Percentiles rank a stretch among this genome's conserved stretches.
These are phyloP conservation scores for Ascochyta viciae-villosae DNA, from an alignment of 2,329 filamentous ascomycete genomes.

Conservation along the genomic window DNA sequence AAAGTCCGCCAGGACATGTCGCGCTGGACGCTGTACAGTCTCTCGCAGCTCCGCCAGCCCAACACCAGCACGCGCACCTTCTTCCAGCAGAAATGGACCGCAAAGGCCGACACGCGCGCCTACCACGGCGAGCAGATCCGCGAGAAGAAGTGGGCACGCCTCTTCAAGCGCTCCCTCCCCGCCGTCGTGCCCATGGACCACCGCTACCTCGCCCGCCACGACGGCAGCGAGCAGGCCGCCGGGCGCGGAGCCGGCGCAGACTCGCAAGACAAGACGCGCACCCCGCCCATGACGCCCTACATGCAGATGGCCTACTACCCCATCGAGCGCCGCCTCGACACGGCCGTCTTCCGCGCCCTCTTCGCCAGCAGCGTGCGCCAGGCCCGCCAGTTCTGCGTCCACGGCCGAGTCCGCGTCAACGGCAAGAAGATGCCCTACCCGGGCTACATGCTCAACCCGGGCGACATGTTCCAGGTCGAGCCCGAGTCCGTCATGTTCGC, in stretches of 20 bases:
- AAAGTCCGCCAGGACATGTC: conserved; percentile 97
- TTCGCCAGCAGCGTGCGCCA: conserved; percentile 94
- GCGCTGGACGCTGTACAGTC: conserved; percentile 95
- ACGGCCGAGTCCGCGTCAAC: conserved; percentile 94
- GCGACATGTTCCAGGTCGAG: conserved; percentile 97
- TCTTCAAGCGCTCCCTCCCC: conserved; percentile 83
- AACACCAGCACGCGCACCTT: conserved; percentile 64
- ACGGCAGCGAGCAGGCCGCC: conserved; percentile 82
- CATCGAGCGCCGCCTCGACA: conserved; percentile 87
- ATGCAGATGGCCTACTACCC: conserved; percentile 97
- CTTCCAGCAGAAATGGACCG: conserved; percentile 98
- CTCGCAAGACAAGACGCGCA: conserved; percentile 19
- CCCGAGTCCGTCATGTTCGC: conserved; percentile 86
- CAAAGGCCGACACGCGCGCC: conserved; percentile 81
- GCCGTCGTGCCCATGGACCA: conserved; percentile 88
- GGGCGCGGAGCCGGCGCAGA: conserved; percentile 78
- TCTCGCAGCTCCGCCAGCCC: conserved; percentile 64
- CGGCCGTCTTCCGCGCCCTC: conserved; percentile 90
- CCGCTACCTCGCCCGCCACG: conserved; percentile 76
- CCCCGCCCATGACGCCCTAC: conserved; percentile 72
- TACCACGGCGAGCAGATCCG: conserved; percentile 96
- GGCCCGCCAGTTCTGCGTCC: conserved; percentile 91
- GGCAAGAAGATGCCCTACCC: conserved; percentile 96
- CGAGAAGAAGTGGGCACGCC: conserved; percentile 91
- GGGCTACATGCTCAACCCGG: conserved; percentile 92